Conservation (phyloP, 2,329 filamentous ascomycete species). For the Neocatenulostroma microsporum region DNA sequence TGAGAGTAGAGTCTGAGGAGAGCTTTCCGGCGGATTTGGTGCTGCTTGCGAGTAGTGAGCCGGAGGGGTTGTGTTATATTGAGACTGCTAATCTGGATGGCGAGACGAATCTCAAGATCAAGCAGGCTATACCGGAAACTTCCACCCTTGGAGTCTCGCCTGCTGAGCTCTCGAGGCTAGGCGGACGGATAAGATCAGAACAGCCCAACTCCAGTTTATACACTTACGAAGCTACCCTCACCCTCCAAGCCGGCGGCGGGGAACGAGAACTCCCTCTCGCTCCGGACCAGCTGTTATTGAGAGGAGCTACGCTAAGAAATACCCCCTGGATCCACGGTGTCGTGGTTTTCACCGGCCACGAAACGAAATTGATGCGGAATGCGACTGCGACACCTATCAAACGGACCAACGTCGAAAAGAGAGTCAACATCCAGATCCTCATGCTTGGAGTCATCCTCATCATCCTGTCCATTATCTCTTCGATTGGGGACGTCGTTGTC, state of each 20-base stretch:
- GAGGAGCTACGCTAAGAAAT: conserved; percentile 89
- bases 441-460: conserved; percentile 81
- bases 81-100: conserved; percentile 97
- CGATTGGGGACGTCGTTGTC: conserved; percentile 79
- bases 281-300: conserved; percentile 84
- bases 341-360: conserved; percentile 94
- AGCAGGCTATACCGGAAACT: conserved; percentile 92
- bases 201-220: conserved; percentile 98
- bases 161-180: conserved; percentile 73
- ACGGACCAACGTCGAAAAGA: conserved; percentile 86
- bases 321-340: conserved; percentile 95
- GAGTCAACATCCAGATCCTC: conserved; percentile 89
- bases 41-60: conserved; percentile 87
- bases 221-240: conserved; percentile 94
- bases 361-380: conserved; percentile 98
- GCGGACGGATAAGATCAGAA: conserved; percentile 82
- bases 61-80: conserved; percentile 95
- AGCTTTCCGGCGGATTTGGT: conserved; percentile 92
- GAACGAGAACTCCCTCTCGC: conserved; percentile 87
- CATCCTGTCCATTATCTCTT: conserved; percentile 77
- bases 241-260: conserved; percentile 78
- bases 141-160: conserved; percentile 78
- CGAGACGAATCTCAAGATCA: conserved; percentile 98
- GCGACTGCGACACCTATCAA: conserved; percentile 97
- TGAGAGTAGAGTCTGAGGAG: conserved; percentile 89